Conservation (phyloP, 441 rosid species). For the Populus hybrid region DNA sequence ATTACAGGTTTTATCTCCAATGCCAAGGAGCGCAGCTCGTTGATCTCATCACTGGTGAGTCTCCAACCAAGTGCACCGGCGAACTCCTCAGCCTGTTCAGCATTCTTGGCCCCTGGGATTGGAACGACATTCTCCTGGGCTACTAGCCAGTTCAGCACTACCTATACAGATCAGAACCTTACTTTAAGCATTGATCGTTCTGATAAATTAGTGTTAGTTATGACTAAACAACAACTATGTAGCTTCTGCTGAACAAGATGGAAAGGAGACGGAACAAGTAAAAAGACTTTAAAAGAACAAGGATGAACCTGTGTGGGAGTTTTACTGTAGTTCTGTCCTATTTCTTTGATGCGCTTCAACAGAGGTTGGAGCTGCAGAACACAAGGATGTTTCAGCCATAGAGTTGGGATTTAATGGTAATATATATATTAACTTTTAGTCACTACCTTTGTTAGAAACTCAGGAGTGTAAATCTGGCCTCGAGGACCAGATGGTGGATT, state of each 20-base stretch:
- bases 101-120: conserved; percentile 90
- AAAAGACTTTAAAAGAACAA: conserved; percentile 5
- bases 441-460: conserved; percentile 60
- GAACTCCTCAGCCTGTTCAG: conserved; percentile 77
- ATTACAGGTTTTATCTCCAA: conserved; percentile 46
- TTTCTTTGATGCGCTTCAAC: conserved; percentile 56
- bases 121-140: conserved; percentile 89
- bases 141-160: conserved; percentile 85
- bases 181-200: neutral
- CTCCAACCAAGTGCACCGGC: conserved; percentile 90
- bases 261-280: neutral
- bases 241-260: neutral
- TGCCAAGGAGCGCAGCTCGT: conserved; percentile 81
- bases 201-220: neutral
- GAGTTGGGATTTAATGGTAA: neutral
- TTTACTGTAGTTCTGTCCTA: conserved; percentile 63
- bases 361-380: conserved; percentile 77
- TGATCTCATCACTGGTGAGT: conserved; percentile 52
- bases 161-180: conserved; percentile 35
- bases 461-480: conserved; percentile 69
- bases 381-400: conserved; percentile 13
- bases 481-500: conserved; percentile 91
- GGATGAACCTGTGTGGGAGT: conserved; percentile 72
- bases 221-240: neutral
- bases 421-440: neutral